Base-by-base conservation (phyloP, 495 filamentous ascomycete genomes). In the Annulohypoxylon nitens region DNA sequence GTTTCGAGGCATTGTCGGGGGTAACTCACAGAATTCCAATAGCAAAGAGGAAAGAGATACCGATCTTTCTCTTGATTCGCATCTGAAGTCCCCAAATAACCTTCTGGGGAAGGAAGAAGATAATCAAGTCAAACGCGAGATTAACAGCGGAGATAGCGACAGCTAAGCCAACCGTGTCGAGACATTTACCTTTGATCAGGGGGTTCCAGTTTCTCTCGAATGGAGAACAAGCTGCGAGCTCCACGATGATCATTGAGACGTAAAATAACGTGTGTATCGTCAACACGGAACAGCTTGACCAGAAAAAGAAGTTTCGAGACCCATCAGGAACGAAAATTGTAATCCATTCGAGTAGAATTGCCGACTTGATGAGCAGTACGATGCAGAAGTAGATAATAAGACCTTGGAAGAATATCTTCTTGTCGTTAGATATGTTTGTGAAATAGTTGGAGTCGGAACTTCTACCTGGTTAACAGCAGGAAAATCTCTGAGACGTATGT, bases 71-170 rank as follows among this genome's bases (percentile, higher is more conserved):
- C 4, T 37, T 36, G 6, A 10, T 8, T 10, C 2, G 0, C 53
- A 57, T 57, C 2, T 37, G 30, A 7, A 57, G 33, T 10, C n/a
- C 14, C 53, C 53, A 57, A n/a, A 57, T 57, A n/a, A 57, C 53
- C n/a, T 37, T 36, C 8, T 57, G 53, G 0, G 53, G 53, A 11
- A 57, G 30, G 4, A 57, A 36, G 30, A 57, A 57, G n/a, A 57
- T 57, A 16, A 37, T 18, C 5, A 57, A 4, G 8, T 57, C 53
- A 39, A 20, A 16, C n/a, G 33, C 30, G 9, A 57, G 30, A n/a
- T 55, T 55, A 12, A 55, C 25, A 33, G 33, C 33, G 2, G 30
- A 34, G 7, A 10, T 18, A 37, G 33, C 33, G 14, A 37, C 33
- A 18, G 26, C 51, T 33, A 55, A 0, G 26, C 11, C 25, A 12